Percentiles rank a stretch among this genome's conserved stretches.
phyloP scores from a whole-genome alignment of 208 protist genomes.

The Wallacemonas collosoma region DNA sequence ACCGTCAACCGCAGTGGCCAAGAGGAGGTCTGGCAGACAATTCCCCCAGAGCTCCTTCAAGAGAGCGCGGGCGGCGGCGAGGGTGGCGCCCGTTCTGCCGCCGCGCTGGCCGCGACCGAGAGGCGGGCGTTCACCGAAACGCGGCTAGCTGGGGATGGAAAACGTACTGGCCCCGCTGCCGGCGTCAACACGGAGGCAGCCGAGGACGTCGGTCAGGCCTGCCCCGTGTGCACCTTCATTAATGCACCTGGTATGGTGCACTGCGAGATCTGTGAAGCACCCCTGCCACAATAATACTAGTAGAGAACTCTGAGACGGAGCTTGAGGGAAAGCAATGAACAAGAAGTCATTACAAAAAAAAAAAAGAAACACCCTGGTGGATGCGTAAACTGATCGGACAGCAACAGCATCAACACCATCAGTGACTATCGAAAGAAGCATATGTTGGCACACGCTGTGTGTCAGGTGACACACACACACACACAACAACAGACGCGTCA shows the following conservation, averaged over 20 bases:
- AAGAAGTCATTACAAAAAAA: conserved; percentile 8
- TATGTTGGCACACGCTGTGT: too few relatives aligned
- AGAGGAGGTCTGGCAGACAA: conserved; percentile 62
- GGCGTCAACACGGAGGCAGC: not conserved
- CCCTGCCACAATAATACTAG: conserved; percentile 26
- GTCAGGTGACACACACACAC: not conserved
- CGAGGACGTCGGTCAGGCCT: conserved; percentile 40
- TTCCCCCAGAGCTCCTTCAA: conserved; percentile 55
- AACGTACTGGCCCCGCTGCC: not conserved
- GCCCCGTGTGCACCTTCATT: conserved; percentile 78
- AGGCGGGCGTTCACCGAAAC: conserved; percentile 7
- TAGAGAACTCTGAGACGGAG: not conserved
- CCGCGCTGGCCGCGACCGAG: conserved; percentile 7
- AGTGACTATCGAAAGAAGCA: not conserved
- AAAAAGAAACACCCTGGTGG: not conserved
- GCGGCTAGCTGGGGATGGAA: not conserved
- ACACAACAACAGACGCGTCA: not conserved
- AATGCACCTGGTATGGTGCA: conserved; percentile 55
- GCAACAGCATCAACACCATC: not conserved
- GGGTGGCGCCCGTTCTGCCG: conserved; percentile 11
- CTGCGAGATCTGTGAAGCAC: conserved; percentile 87
- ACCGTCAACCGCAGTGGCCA: conserved; percentile 12
- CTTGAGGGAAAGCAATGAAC: not conserved
- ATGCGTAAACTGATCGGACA: not conserved
- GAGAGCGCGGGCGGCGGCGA: conserved; percentile 13